A percentile compares a stretch with the other conserved stretches of the same genome.
These are phyloP conservation scores for Gracilaria domingensis DNA, from an alignment of 23 red algal species.

Conservation along the genomic window DNA sequence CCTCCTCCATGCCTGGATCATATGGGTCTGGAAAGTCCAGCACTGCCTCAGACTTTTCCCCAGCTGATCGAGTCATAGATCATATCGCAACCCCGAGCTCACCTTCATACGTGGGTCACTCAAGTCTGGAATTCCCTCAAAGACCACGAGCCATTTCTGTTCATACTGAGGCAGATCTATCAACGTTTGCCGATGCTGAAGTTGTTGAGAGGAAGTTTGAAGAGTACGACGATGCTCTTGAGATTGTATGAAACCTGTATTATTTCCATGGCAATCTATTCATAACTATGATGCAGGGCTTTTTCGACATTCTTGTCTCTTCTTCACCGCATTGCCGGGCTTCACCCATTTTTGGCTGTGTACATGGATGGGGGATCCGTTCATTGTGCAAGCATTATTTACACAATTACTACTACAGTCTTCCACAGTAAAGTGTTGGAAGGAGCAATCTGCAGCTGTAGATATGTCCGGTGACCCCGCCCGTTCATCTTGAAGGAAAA, in stretches of 20 bases:
- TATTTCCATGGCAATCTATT: background rate
- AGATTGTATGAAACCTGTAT: constrained; percentile 2
- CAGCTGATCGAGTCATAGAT: background rate
- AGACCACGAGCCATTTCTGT: background rate
- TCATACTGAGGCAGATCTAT: background rate
- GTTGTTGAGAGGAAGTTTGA: background rate
- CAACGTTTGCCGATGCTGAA: constrained; percentile 10
- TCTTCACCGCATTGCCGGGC: too few species aligned
- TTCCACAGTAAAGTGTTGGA: background rate
- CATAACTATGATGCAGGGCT: too few species aligned
- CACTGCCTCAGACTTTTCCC: background rate
- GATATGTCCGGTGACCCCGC: background rate
- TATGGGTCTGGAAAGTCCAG: constrained; percentile 7
- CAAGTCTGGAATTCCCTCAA: background rate
- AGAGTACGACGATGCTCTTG: constrained; percentile 32
- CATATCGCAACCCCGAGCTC: background rate
- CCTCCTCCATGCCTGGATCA: background rate
- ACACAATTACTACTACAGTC: background rate
- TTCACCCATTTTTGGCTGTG: too few species aligned
- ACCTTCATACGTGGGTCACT: background rate
- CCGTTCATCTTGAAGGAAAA: too few species aligned
- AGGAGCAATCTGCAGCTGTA: background rate
- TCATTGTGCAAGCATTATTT: background rate
- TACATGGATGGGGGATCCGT: background rate
- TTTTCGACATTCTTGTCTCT: too few species aligned